Base-by-base conservation (phyloP, 495 filamentous ascomycete species). In the Bacidia rubella region DNA sequence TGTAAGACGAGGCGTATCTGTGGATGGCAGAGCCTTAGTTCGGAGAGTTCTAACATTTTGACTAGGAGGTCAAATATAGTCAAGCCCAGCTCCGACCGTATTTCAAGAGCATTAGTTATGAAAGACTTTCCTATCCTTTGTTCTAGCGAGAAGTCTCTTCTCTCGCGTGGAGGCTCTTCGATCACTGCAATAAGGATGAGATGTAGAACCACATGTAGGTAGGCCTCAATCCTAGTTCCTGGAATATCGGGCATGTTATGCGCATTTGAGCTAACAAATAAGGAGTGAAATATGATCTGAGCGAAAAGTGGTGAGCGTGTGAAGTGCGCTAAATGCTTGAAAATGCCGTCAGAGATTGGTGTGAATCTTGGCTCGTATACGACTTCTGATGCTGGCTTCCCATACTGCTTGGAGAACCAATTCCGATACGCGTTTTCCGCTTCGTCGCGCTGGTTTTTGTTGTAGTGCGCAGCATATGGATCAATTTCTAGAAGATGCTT, bases 381-480 rank as follows among this genome's bases (percentile, higher is more conserved):
- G 56, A 96, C 81, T 40, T 99, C 90, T 12, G 82, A 76, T 7
- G 75, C 69, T 40, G 81, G 73, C 60, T 86, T 85, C 1, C 92
- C 90, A 0, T 83, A 88, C 69, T 85, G 86, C 68, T 93, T 90
- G 9, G 87, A 83, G 69, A 90, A 78, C 75, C 86, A 83, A 48
- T 81, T 82, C 52, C 80, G 85, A 66, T 89, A 95, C 17, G 86
- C 83, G 51, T 74, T 82, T 68, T 99, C 92, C 0, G 90, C 86
- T 63, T 99, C 92, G 60, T 99, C 92, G 23, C 92, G 83, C 65
- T 97, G 93, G 63, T 97, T 97, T 65, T 95, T 93, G 56, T 79
- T 89, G 68, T 92, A 99, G 58, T 96, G 86, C 12, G 88, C 82
- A 59, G 87, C 87, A 62, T 96, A 99, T 3, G 92, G 92, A 64